Evolutionary conservation across 2,329 filamentous ascomycete species (phyloP).

Genomic region (Arthrobotrys conoides): DNA sequence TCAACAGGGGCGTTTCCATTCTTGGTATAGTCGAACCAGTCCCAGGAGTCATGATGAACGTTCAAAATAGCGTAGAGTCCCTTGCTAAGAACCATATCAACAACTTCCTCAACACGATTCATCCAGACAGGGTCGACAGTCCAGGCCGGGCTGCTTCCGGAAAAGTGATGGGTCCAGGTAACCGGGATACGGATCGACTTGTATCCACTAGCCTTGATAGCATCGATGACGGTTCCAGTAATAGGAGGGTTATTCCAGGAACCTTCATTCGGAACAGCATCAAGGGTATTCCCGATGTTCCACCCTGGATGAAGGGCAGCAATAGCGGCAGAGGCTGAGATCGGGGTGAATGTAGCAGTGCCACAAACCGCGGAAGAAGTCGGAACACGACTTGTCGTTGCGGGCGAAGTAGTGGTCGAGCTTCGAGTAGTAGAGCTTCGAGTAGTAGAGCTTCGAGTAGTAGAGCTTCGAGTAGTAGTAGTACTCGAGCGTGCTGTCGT

Average conservation of each 20-base stretch:
- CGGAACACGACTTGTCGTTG: slow-evolving; percentile 11
- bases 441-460: slow-evolving; percentile 15
- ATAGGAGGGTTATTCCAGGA: slow-evolving; percentile 74
- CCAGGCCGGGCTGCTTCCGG: slow-evolving; percentile 70
- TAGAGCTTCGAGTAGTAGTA: slow-evolving; percentile 12
- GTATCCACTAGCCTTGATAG: slow-evolving; percentile 72
- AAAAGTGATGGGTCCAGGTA: slow-evolving; percentile 74
- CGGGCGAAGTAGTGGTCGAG: slow-evolving; percentile 6
- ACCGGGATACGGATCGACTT: slow-evolving; percentile 75
- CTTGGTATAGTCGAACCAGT: slow-evolving; percentile 73
- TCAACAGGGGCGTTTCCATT: slow-evolving; percentile 67
- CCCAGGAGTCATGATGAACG: slow-evolving; percentile 74
- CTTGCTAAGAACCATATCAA: slow-evolving; percentile 72
- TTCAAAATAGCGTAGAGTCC: slow-evolving; percentile 73
- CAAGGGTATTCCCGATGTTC: slow-evolving; percentile 75
- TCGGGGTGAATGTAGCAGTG: slow-evolving; percentile 62
- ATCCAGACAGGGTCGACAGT: slow-evolving; percentile 73
- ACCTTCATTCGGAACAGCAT: slow-evolving; percentile 72
- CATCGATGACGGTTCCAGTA: slow-evolving; percentile 70
- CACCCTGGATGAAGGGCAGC: slow-evolving; percentile 72
- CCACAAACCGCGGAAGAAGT: slow-evolving; percentile 42
- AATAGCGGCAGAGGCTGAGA: slow-evolving; percentile 64
- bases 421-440: slow-evolving; percentile 8
- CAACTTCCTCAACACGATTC: slow-evolving; percentile 73
- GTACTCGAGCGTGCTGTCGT: slow-evolving; percentile 12